Evolutionary conservation across 768 basidiomycete genomes (phyloP), one percentile per base, ranked within the genome.

Genomic region (Pleurotus eryngii): DNA sequence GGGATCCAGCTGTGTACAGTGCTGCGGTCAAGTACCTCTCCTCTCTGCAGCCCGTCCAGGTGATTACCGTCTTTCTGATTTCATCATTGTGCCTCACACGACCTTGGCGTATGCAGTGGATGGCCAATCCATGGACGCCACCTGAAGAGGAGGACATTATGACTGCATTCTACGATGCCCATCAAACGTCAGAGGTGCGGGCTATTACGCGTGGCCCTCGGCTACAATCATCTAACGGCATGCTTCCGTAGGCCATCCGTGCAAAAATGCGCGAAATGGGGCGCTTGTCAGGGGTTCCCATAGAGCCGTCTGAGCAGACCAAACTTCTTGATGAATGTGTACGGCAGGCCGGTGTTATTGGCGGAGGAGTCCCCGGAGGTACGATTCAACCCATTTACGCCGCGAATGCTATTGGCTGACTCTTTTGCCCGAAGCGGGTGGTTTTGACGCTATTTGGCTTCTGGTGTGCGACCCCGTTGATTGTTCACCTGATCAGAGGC

Each of bases 321-420:
- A 70, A 75, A 42, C 81, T 99, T 18, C 79, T 99, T 48, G 84
- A 98, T 67, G 76, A 77, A 3, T 96, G 93, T 59, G 75, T 89
- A 14, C 73, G 80, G 12, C 80, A 89, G 61, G 84, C 89, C 3
- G 97, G 97, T 26, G 87, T 98, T 15, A 80, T 98, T 39, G 94
- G 92, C 18, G 95, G 95, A 22, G 96, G 96, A 17, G 97, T 98
- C 4, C 97, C 97, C 5, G 97, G 97, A 42, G 95, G 95, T 95
- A 65, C 63, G 89, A 69, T 3, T 7, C n/a, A 18, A 26, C 45
- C 43, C n/a, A 24, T 27, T 46, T n/a, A 50, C 27, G 27, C 38
- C 24, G 20, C 47, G 49, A 48, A 9, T 17, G 35, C 26, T n/a
- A 42, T 26, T 53, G 22, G 8, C 17, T 48, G 54, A 35, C 55